Percentiles rank a stretch among this genome's conserved stretches.
Evolutionary conservation across 108 stramenopile genomes (phyloP).

Genomic region (Nitzschia sp.): DNA sequence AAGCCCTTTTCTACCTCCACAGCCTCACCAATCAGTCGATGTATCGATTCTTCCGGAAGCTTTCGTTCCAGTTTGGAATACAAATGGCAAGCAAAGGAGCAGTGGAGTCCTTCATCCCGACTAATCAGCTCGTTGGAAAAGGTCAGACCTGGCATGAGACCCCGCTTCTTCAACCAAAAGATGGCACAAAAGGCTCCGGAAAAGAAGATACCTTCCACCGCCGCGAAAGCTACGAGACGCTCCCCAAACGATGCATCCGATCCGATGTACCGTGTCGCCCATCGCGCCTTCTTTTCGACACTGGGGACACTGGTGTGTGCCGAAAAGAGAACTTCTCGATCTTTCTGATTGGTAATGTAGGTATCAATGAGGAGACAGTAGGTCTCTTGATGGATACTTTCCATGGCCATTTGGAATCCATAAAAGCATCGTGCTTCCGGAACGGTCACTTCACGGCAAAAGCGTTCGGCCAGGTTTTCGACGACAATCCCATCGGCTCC

Average conservation of each 20-base stretch:
- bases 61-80: slow-evolving; percentile 91
- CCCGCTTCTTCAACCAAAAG: slow-evolving; percentile 91
- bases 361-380: slow-evolving; percentile 87
- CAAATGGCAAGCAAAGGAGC: slow-evolving; percentile 95
- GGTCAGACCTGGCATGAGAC: slow-evolving; percentile 88
- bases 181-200: slow-evolving; percentile 90
- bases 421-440: slow-evolving; percentile 92
- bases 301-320: slow-evolving; percentile 77
- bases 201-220: slow-evolving; percentile 93
- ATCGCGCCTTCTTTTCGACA: slow-evolving; percentile 80
- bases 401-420: slow-evolving; percentile 93
- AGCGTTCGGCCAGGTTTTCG: slow-evolving; percentile 84
- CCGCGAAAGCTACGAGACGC: slow-evolving; percentile 88
- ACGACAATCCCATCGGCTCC: slow-evolving; percentile 90
- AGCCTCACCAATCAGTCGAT: slow-evolving; percentile 83
- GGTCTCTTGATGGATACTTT: slow-evolving; percentile 89
- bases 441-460: slow-evolving; percentile 81
- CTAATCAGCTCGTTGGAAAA: slow-evolving; percentile 92
- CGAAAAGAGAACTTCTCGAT: slow-evolving; percentile 62
- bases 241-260: slow-evolving; percentile 75
- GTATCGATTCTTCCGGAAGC: slow-evolving; percentile 68
- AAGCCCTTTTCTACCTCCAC: slow-evolving; percentile 89
- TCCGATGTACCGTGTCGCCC: slow-evolving; percentile 82
- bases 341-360: slow-evolving; percentile 77
- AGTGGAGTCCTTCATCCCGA: slow-evolving; percentile 92